Evolutionary conservation across 1,284 basidiomycete genomes (phyloP).

Genomic region (Pseudozyma flocculosa): DNA sequence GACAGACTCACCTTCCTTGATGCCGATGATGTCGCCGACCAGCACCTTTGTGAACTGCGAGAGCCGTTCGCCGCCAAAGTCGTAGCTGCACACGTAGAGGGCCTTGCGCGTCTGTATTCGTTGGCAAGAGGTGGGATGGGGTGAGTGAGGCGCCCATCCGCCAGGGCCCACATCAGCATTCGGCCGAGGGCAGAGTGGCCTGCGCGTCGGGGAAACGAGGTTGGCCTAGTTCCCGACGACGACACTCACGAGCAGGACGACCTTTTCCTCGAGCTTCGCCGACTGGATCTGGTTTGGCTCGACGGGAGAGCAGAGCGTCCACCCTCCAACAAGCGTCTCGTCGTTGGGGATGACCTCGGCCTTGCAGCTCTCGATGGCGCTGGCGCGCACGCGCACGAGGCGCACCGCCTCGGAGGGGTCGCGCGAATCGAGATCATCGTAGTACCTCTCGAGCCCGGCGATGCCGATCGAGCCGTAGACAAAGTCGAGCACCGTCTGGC

Average conservation of each 20-base stretch:
- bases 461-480: conserved; percentile 30
- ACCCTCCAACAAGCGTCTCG: conserved; percentile 79
- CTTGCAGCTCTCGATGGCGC: conserved; percentile 39
- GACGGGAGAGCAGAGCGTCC: conserved; percentile 86
- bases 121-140: too few relatives aligned
- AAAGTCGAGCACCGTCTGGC: conserved; percentile 64
- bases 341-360: conserved; percentile 57
- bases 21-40: conserved; percentile 75
- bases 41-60: conserved; percentile 68
- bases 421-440: conserved; percentile 69
- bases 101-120: conserved; percentile 65
- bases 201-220: too few relatives aligned
- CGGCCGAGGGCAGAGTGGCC: too few relatives aligned
- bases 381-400: conserved; percentile 73
- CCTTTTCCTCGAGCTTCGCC: conserved; percentile 73
- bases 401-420: conserved; percentile 86
- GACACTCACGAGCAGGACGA: conserved; percentile 69
- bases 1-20: conserved; percentile 76
- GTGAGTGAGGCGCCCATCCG: too few relatives aligned
- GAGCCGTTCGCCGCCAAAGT: conserved; percentile 66
- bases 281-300: conserved; percentile 70
- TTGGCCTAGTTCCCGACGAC: too few relatives aligned
- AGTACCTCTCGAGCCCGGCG: conserved; percentile 36
- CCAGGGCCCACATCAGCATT: too few relatives aligned
- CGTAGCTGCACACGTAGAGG: conserved; percentile 67